Evolutionary conservation across 345 rosid species (phyloP), one percentile per base, ranked within the genome.

Genomic region (Boechera stricta): DNA sequence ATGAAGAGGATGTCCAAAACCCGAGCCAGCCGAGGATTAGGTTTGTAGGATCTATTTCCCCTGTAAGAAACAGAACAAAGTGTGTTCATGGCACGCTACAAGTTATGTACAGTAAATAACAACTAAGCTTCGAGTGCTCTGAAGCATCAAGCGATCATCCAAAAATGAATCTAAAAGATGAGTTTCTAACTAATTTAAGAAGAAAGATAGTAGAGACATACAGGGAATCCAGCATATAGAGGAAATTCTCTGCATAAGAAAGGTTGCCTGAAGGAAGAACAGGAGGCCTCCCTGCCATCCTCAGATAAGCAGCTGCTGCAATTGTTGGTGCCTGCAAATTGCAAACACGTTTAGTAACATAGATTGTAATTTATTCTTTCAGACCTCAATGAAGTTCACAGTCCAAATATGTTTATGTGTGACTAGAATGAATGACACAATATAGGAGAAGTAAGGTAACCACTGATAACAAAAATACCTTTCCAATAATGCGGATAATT

Each of bases 241-340:
- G 88, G 74, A 95, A 95, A 83, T 95, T 95, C 76, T 95, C 97
- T 8, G 99, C 66, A 79, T 95, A 95, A 78, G 98, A 92, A 76
- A 95, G 96, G 80, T 66, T 88, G 78, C 79, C 89, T 5, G 99
- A 95, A 79, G 98, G 98, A 42, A 92, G 91, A 83, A 92, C 97
- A 0, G 98, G 91, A 81, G 96, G 98, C 80, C 98, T 86, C 75
- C 99, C 99, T 3, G 99, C 99, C 91, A 92, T 68, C 80, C 97
- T 88, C 79, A 92, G 74, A 87, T 95, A 95, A 73, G 97, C 97
- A 59, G 99, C 96, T 12, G 99, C 98, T 18, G 98, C 99, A 58
- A 95, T 86, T 42, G 98, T 95, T 65, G 99, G 96, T 72, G 87
- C 96, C 89, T 90, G 82, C 71, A 86, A 59, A 64, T 28, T 26